A percentile compares a stretch with the other conserved stretches of the same genome.
Evolutionary conservation across 1,139 yeast genomes (phyloP).

Genomic region (Yamadazyma dushanensis): DNA sequence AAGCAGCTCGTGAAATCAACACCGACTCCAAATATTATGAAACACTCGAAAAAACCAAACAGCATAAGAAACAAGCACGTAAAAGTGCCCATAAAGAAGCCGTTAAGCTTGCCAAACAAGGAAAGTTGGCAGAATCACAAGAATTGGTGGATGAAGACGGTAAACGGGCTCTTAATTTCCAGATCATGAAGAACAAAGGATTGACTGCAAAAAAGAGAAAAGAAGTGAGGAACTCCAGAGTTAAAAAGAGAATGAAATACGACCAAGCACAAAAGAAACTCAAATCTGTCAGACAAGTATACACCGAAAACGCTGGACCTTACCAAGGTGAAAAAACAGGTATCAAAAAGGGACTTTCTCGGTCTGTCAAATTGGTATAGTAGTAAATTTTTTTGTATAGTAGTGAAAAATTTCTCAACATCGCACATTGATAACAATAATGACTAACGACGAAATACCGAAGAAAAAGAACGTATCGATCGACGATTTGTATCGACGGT

Average conservation of each 20-base stretch:
- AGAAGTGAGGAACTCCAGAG: constrained; percentile 93
- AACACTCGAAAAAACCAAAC: constrained; percentile 48
- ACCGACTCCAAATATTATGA: constrained; percentile 51
- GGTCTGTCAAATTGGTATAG: constrained; percentile 73
- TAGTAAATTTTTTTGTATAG: not conserved
- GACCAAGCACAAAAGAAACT: constrained; percentile 94
- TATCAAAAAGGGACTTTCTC: constrained; percentile 88
- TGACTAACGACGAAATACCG: constrained; percentile 4
- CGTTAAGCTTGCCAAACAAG: constrained; percentile 79
- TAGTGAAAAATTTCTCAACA: not conserved
- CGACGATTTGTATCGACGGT: constrained; percentile 85
- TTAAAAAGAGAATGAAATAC: constrained; percentile 96
- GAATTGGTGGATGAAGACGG: constrained; percentile 74
- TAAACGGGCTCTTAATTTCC: constrained; percentile 92
- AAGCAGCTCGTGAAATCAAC: constrained; percentile 36
- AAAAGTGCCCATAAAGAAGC: constrained; percentile 71
- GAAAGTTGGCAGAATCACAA: constrained; percentile 70
- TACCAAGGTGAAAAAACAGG: constrained; percentile 96
- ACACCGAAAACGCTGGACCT: constrained; percentile 69
- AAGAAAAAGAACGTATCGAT: constrained; percentile 39
- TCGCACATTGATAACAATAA: not conserved
- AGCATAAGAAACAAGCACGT: constrained; percentile 51
- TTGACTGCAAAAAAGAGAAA: constrained; percentile 89
- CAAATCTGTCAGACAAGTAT: constrained; percentile 85
- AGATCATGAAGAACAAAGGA: constrained; percentile 93